These are phyloP conservation scores for Nadsonia starkeyi-henricii DNA, from an alignment of 1,139 yeast genomes.

Conservation along the genomic window DNA sequence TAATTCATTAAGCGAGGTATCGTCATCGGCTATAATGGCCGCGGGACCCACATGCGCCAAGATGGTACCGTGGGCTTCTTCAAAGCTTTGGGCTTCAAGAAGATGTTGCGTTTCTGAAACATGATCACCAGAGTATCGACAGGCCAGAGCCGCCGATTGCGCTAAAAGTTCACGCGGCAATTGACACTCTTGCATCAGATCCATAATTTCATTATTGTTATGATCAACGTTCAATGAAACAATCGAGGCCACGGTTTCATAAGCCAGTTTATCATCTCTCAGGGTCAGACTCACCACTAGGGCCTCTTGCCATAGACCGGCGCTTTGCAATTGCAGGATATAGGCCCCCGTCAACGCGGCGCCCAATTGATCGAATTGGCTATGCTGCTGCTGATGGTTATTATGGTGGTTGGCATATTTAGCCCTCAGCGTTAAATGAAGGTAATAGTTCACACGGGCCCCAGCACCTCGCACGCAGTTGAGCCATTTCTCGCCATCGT, in stretches of 20 bases:
- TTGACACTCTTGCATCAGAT: too few relatives aligned
- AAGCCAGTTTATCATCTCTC: background rate
- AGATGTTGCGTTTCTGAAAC: slow-evolving; percentile 50
- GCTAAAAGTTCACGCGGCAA: slow-evolving; percentile 11
- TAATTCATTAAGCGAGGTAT: slow-evolving; percentile 32
- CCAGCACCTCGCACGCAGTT: too few relatives aligned
- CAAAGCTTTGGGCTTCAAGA: slow-evolving; percentile 45
- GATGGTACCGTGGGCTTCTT: slow-evolving; percentile 50
- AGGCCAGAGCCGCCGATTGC: slow-evolving; percentile 22
- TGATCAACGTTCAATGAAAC: slow-evolving; percentile 35
- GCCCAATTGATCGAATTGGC: too few relatives aligned
- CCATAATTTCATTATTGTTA: slow-evolving; percentile 25
- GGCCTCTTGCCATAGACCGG: background rate
- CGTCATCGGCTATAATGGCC: slow-evolving; percentile 33
- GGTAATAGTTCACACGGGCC: too few relatives aligned
- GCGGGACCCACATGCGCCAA: slow-evolving; percentile 53
- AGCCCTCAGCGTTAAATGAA: too few relatives aligned
- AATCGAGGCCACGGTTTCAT: slow-evolving; percentile 19
- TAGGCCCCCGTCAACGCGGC: too few relatives aligned
- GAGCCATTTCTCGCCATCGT: too few relatives aligned
- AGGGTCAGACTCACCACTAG: background rate
- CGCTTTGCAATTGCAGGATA: too few relatives aligned
- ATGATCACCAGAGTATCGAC: slow-evolving; percentile 33
- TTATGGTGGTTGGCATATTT: too few relatives aligned
- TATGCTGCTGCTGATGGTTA: too few relatives aligned